Base-by-base conservation (phyloP, 164 flowering plant species). In the Piper betle region DNA sequence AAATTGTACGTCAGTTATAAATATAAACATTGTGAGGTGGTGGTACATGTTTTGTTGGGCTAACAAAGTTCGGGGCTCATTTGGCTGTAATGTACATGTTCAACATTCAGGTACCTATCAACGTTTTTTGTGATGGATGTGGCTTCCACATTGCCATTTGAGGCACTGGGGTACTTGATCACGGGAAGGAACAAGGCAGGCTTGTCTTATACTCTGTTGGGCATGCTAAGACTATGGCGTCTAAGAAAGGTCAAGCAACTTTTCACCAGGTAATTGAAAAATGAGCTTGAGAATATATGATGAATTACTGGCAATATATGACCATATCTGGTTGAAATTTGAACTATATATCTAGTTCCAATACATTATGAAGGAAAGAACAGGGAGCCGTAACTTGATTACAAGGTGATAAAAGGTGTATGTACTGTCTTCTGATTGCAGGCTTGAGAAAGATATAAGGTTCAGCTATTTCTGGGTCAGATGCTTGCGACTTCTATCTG, bases 401-500 rank as follows among this genome's bases (percentile, higher is more conserved):
- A 25, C 2, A 25, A 18, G 37, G 57, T 25, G 5, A 18, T 25
- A 54, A 57, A 33, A 2, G 33, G 0, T 37, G 5, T 57, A 10
- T 25, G 3, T 42, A 4, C 19, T 50, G 57, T 20, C 18, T 9
- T 39, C 11, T 16, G 37, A 11, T 64, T 62, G 58, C 82, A 92
- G 98, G 80, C 84, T 92, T 62, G 98, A 92, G 75, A 89, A 92
- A 69, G 98, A 92, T 66, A 89, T 89, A 43, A 78, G 96, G 50
- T 89, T 82, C 78, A 84, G 80, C 77, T 92, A 92, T 52, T 89
- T 89, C 63, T 83, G 83, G 85, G 74, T 89, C 61, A 70, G 98
- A 72, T 89, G 96, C 66, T 78, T 80, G 6, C 74, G 90, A 67
- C 93, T 92, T 53, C 52, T 92, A 6, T 74, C 64, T 64, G 96